A percentile compares a stretch with the other conserved stretches of the same genome.
Conservation (phyloP, 345 rosid species). For the Salix brachista region DNA sequence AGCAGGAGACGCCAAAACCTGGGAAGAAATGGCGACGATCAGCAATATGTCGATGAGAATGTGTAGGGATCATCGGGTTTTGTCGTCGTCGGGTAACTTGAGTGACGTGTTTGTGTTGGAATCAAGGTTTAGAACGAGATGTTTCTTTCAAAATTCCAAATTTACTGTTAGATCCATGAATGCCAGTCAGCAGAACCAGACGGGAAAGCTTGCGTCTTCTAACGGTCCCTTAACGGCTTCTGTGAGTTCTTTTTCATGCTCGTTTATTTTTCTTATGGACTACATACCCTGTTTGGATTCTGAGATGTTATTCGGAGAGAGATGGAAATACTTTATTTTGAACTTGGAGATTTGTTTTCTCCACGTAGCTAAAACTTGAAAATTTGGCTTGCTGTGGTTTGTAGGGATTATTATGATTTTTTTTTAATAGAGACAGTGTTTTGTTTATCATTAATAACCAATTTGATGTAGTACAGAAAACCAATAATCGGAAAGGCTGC, state of each 20-base stretch:
- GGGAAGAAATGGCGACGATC: conserved; percentile 26
- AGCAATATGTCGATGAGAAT: conserved; percentile 31
- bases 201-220: conserved; percentile 16
- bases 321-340: background rate
- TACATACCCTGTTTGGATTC: background rate
- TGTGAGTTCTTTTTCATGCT: conserved; percentile 33
- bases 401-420: too few relatives aligned
- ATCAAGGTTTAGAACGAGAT: conserved; percentile 11
- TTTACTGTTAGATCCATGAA: conserved; percentile 44
- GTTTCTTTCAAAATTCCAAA: conserved; percentile 13
- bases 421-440: too few relatives aligned
- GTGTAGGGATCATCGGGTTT: conserved; percentile 19
- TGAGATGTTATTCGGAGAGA: background rate
- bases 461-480: too few relatives aligned
- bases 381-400: too few relatives aligned
- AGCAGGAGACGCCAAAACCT: conserved; percentile 4
- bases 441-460: too few relatives aligned
- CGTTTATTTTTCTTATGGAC: background rate
- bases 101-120: conserved; percentile 21
- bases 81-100: conserved; percentile 39
- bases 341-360: background rate
- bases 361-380: too few relatives aligned
- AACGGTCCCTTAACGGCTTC: conserved; percentile 39
- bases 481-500: too few relatives aligned
- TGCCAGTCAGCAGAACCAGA: conserved; percentile 19